phyloP scores from a whole-genome alignment of 768 basidiomycete genomes.

The Lanmaoa rubissima region DNA sequence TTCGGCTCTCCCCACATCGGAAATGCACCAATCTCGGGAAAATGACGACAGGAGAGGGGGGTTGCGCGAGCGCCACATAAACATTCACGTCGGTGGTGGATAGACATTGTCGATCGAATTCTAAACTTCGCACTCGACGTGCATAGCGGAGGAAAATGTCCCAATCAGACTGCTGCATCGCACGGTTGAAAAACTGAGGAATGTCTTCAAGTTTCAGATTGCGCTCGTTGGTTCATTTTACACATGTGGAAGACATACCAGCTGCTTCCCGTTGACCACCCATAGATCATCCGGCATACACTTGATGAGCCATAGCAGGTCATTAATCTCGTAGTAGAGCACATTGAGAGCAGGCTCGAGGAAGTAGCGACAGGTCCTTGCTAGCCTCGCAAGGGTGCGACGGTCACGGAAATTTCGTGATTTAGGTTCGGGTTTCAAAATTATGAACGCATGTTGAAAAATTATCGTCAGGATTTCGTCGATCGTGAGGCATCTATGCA shows the following conservation, averaged over 20 bases:
- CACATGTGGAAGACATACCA: conserved; percentile 15
- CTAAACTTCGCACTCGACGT: conserved; percentile 30
- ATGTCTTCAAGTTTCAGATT: conserved; percentile 4
- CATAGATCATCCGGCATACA: conserved; percentile 33
- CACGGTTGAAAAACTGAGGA: conserved; percentile 23
- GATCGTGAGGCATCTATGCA: conserved; percentile 35
- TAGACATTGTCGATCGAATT: conserved; percentile 29
- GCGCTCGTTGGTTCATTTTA: background rate
- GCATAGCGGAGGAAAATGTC: conserved; percentile 29
- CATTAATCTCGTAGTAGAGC: conserved; percentile 31
- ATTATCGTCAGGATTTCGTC: conserved; percentile 33
- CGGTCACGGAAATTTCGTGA: conserved; percentile 31
- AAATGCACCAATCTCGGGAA: conserved; percentile 30
- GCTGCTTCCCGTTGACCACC: conserved; percentile 31
- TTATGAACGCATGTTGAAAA: conserved; percentile 30
- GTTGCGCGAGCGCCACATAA: conserved; percentile 16
- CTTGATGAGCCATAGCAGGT: conserved; percentile 33
- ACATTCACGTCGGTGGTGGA: conserved; percentile 23
- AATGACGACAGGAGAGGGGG: conserved; percentile 15
- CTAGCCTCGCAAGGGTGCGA: conserved; percentile 31
- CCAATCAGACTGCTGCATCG: conserved; percentile 26
- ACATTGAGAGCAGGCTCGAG: conserved; percentile 33
- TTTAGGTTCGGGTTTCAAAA: conserved; percentile 28
- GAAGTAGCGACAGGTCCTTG: conserved; percentile 32
- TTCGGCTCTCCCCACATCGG: conserved; percentile 26